Evolutionary conservation across 495 filamentous ascomycete genomes (phyloP).

Genomic region (Chaetomium tenue): DNA sequence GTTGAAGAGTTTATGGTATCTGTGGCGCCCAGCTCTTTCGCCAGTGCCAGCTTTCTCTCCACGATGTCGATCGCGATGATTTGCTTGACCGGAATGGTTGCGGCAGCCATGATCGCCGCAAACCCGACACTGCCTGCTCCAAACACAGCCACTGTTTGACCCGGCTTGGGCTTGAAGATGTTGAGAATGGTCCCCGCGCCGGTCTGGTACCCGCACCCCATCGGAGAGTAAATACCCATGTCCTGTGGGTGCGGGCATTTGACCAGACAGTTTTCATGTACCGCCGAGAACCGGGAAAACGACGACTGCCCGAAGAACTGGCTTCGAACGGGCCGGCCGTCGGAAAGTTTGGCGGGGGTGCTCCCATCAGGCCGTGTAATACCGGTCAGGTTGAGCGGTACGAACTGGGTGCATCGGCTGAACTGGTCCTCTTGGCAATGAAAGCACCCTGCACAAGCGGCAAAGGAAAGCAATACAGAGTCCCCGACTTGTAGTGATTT

Average conservation of each 20-base stretch:
- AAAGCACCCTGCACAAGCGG: conserved; percentile 36
- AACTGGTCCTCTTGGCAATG: conserved; percentile 32
- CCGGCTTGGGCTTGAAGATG: conserved; percentile 31
- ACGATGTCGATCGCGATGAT: conserved; percentile 49
- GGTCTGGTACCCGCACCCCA: conserved; percentile 47
- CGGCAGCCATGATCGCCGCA: conserved; percentile 37
- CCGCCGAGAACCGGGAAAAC: conserved; percentile 39
- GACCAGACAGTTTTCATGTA: conserved; percentile 33
- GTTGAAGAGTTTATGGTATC: conserved; percentile 38
- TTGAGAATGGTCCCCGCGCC: conserved; percentile 46
- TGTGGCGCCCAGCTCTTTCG: conserved; percentile 46
- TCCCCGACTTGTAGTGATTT: conserved; percentile 45
- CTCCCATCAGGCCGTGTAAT: conserved; percentile 15
- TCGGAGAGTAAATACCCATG: conserved; percentile 38
- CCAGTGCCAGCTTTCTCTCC: conserved; percentile 42
- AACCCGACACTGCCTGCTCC: conserved; percentile 48
- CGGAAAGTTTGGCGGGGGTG: conserved; percentile 23
- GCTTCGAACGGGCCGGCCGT: conserved; percentile 34
- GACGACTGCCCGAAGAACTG: conserved; percentile 51
- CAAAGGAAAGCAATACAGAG: conserved; percentile 43
- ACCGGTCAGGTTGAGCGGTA: conserved; percentile 36
- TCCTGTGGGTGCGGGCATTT: conserved; percentile 32
- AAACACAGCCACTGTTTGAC: conserved; percentile 36
- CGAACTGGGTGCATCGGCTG: conserved; percentile 35
- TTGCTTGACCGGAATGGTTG: conserved; percentile 27